phyloP scores from a whole-genome alignment of 192 early-diverging fungal genomes.

The Gryganskiella cystojenkinii region DNA sequence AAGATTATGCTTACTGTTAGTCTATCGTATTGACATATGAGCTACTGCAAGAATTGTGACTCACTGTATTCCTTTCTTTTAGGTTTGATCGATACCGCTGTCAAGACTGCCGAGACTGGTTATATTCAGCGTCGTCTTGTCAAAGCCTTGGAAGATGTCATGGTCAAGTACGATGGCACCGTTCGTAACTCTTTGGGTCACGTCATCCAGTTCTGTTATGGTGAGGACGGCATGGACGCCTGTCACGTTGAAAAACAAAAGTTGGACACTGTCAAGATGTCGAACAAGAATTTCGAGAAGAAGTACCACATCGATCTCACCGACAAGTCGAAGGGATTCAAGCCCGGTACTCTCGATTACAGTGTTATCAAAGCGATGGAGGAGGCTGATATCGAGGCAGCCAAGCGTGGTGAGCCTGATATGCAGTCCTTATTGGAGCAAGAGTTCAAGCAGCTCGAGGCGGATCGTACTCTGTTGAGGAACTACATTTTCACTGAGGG shows the following conservation, averaged over 20 bases:
- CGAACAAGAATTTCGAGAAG: constrained; percentile 77
- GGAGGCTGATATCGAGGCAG: constrained; percentile 64
- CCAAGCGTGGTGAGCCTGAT: constrained; percentile 25
- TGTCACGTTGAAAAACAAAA: constrained; percentile 80
- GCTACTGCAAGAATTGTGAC: too few relatives aligned
- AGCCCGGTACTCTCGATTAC: constrained; percentile 74
- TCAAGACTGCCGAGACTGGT: constrained; percentile 99
- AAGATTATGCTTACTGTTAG: too few relatives aligned
- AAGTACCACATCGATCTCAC: constrained; percentile 88
- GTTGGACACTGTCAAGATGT: constrained; percentile 75
- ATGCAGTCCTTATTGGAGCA: constrained; percentile 71
- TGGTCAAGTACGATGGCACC: constrained; percentile 98
- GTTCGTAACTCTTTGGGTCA: constrained; percentile 94
- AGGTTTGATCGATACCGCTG: constrained; percentile 97
- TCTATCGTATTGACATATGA: constrained; percentile 52
- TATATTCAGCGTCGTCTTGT: constrained; percentile 99
- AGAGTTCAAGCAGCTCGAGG: constrained; percentile 81
- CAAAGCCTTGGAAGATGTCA: constrained; percentile 97
- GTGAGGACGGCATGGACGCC: constrained; percentile 99
- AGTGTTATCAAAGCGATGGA: constrained; percentile 81
- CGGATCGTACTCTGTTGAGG: constrained; percentile 83
- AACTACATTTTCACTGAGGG: constrained; percentile 83
- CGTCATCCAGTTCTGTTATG: constrained; percentile 96
- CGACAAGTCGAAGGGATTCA: constrained; percentile 71
- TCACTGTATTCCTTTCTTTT: constrained; percentile 2